Base-by-base conservation (phyloP, 1,139 yeast genomes). In the Entelexis sorbosivorans region DNA sequence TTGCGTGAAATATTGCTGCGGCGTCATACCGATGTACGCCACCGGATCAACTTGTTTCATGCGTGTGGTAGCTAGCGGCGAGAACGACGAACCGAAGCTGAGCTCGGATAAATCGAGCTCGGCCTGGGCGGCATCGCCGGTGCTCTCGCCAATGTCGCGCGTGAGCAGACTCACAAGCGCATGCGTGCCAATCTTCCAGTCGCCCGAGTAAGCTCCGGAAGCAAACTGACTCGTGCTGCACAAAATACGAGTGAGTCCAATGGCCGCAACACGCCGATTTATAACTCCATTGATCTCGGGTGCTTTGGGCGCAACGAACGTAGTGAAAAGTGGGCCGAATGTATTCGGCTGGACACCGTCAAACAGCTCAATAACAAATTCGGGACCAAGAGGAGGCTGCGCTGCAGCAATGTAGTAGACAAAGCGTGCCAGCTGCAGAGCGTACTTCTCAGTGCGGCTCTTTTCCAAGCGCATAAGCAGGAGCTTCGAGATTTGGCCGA, bases 21-120 rank as follows among this genome's bases (percentile, higher is more conserved):
- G 64, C 40, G 73, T 64, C 51, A 66, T 66, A 11, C 50, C 51
- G 24, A 81, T 65, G 31, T 69, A 70, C 1, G 79, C 73, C 33
- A 80, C 66, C 1, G 96, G 95, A 65, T 91, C 96, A 59, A 77
- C 74, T 7, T 80, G 73, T 56, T 74, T 76, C 17, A 69, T 67
- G 38, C 77, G 73, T 45, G 89, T 80, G 2, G 86, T 76, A 2
- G 76, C 77, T 54, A 91, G 71, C 62, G 77, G 81, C 46, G 94
- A 84, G 66, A 78, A 91, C 48, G 81, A 79, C 0, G 96, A 82
- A 2, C 97, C 97, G 68, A 88, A 91, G 1, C 93, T 73, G 28
- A 77, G 65, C 40, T 81, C 80, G 44, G 81, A 86, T 44, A 75
- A 66, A 55, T 81, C 88, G 38, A 78, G 64, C 51, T 79, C 86